These are phyloP conservation scores for Boletus barrowsii DNA, from an alignment of 768 basidiomycete genomes.

Conservation along the genomic window DNA sequence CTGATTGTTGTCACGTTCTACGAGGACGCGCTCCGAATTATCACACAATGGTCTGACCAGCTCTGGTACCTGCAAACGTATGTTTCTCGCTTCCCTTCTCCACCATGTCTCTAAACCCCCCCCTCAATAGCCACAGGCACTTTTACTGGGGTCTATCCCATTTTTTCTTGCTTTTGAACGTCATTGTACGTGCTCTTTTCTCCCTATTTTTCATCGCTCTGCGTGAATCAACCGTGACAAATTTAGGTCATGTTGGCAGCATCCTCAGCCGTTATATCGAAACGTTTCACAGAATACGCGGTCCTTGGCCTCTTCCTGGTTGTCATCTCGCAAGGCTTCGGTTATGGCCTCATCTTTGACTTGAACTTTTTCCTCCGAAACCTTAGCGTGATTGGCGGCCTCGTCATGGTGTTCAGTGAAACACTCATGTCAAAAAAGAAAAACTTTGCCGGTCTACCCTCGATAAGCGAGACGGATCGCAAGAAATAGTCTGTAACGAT, in stretches of 20 bases:
- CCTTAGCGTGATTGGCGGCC: slow-evolving; percentile 93
- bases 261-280: slow-evolving; percentile 82
- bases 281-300: slow-evolving; percentile 84
- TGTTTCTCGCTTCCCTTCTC: slow-evolving; percentile 30
- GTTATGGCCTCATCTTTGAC: slow-evolving; percentile 99
- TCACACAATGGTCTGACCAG: slow-evolving; percentile 96
- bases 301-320: slow-evolving; percentile 88
- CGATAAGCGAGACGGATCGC: slow-evolving; percentile 90
- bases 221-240: background rate
- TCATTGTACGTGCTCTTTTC: slow-evolving; percentile 61
- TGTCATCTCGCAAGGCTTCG: slow-evolving; percentile 93
- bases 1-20: slow-evolving; percentile 97
- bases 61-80: slow-evolving; percentile 97
- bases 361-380: slow-evolving; percentile 99
- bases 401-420: slow-evolving; percentile 99
- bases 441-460: slow-evolving; percentile 86
- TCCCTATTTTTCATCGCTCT: background rate
- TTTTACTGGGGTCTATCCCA: slow-evolving; percentile 97
- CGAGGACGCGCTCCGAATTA: slow-evolving; percentile 92
- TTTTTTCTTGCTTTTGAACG: slow-evolving; percentile 86
- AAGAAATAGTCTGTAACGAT: slow-evolving; percentile 84
- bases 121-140: slow-evolving; percentile 70
- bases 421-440: slow-evolving; percentile 86
- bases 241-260: slow-evolving; percentile 82
- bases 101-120: slow-evolving; percentile 2